Base-by-base conservation (phyloP, 805 yeast genomes). In the Sugiyamaella valdiviana region DNA sequence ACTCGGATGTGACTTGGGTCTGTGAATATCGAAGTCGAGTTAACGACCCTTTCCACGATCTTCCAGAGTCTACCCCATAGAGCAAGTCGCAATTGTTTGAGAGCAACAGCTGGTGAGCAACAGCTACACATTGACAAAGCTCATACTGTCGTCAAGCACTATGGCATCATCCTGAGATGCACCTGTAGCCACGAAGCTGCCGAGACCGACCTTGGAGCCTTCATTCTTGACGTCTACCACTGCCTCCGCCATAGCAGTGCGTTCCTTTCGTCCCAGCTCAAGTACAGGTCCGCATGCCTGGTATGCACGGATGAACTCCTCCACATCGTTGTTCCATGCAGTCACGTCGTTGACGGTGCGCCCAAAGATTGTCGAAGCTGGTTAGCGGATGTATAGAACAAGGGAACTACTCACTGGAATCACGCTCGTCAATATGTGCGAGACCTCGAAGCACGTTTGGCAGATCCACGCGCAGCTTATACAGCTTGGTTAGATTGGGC, bases 351-450 rank as follows among this genome's bases (percentile, higher is more conserved):
- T 45, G 12, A 48, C 44, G 32, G 37, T 24, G 36, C 40, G 41
- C 22, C 37, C 23, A 32, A 54, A 54, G 12, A 50, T 44, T n/a
- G 36, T 45, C 21, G 36, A 20, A 9, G 55, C 50, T 42, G 19
- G 10, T 14, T 17, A 15, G 40, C 12, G 14, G 21, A 35, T 46
- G 20, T 10, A 32, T 9, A 6, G 21, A 19, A 12, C 9, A 12
- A 10, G 5, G 36, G 5, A 15, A 41, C 21, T 29, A 39, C 54
- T 24, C 38, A 48, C 51, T 36, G 16, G 56, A 19, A 16, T 54
- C 51, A 12, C 51, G 46, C 16, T 52, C 57, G 39, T 54, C 55
- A 23, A 54, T n/a, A 35, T 52, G 56, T 19, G 57, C 56, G 44
- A 54, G 43, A 2, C 43, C 44, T 16, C 53, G 36, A 6, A 54